A percentile compares a stretch with the other conserved stretches of the same genome.
phyloP scores from a whole-genome alignment of 2,329 filamentous ascomycete species.

The Exserohilum turcica region DNA sequence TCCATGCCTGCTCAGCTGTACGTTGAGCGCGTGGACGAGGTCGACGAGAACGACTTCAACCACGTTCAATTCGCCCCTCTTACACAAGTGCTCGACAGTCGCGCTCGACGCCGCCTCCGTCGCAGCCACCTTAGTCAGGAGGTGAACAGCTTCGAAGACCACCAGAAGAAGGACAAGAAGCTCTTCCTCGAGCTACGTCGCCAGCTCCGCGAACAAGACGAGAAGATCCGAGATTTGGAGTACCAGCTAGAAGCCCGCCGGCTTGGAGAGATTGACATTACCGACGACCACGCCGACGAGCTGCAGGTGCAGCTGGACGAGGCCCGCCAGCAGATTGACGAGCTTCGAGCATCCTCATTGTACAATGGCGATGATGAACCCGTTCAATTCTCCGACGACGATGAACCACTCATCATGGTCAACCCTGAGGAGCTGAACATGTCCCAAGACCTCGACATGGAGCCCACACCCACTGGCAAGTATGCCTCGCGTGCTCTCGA shows the following conservation, averaged over 20 bases:
- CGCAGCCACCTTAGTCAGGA: constrained; percentile 50
- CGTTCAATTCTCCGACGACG: constrained; percentile 32
- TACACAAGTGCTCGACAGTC: constrained; percentile 38
- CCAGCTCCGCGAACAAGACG: constrained; percentile 46
- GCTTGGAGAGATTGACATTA: constrained; percentile 47
- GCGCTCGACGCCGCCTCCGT: constrained; percentile 47
- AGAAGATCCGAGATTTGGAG: constrained; percentile 46
- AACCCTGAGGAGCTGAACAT: constrained; percentile 42
- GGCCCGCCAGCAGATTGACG: constrained; percentile 43
- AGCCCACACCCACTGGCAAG: constrained; percentile 31
- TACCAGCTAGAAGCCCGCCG: constrained; percentile 44
- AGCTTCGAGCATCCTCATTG: constrained; percentile 38
- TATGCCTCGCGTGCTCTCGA: constrained; percentile 37
- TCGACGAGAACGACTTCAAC: constrained; percentile 21
- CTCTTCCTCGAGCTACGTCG: constrained; percentile 44
- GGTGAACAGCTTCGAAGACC: constrained; percentile 47
- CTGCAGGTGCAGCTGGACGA: constrained; percentile 44
- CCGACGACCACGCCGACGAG: constrained; percentile 42
- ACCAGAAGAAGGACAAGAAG: constrained; percentile 46
- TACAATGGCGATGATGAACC: constrained; percentile 37
- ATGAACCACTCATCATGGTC: constrained; percentile 41
- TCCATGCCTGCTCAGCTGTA: constrained; percentile 45
- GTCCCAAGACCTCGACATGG: constrained; percentile 37
- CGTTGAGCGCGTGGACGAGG: constrained; percentile 33
- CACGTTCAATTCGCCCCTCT: constrained; percentile 46